Evolutionary conservation across 139 green algal species (phyloP).

Genomic region (Asterochloris sp.): DNA sequence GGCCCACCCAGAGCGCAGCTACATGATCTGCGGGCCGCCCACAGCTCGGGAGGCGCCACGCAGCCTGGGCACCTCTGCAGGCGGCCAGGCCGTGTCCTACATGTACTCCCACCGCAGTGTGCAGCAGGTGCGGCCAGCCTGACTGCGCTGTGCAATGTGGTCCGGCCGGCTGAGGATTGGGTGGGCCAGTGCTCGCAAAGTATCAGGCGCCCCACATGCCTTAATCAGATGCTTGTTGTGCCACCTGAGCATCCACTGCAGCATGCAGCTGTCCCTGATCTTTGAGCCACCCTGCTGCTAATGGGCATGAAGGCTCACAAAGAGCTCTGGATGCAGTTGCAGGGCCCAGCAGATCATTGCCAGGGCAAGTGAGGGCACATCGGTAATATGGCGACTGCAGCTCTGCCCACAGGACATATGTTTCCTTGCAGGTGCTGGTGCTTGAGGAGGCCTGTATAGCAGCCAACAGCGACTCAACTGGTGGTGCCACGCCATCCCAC

Average conservation of each 20-base stretch:
- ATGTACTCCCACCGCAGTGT: constrained; percentile 5
- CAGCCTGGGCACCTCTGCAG: constrained; percentile 19
- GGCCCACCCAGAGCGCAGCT: constrained; percentile 46
- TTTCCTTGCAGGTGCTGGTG: constrained; percentile 10
- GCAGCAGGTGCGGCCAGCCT: constrained; percentile 36
- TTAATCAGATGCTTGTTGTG: too few relatives aligned
- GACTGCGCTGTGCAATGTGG: constrained; percentile 36
- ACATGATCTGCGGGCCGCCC: constrained; percentile 53
- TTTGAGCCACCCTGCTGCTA: too few relatives aligned
- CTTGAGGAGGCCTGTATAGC: constrained; percentile 54
- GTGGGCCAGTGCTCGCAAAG: too few relatives aligned
- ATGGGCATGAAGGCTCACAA: too few relatives aligned
- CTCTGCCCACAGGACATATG: too few relatives aligned
- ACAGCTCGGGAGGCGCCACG: constrained; percentile 16
- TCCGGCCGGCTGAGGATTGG: constrained; percentile 35
- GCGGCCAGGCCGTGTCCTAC: background rate
- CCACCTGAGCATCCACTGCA: too few relatives aligned
- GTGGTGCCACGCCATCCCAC: background rate
- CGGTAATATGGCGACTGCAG: too few relatives aligned
- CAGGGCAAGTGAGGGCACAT: too few relatives aligned
- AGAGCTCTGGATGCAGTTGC: too few relatives aligned
- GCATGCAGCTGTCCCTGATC: too few relatives aligned
- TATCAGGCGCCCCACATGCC: too few relatives aligned
- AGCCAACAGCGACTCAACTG: constrained; percentile 9
- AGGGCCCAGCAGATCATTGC: too few relatives aligned